Evolutionary conservation across 805 yeast genomes (phyloP).

Genomic region (Hanseniaspora hatyaiensis): DNA sequence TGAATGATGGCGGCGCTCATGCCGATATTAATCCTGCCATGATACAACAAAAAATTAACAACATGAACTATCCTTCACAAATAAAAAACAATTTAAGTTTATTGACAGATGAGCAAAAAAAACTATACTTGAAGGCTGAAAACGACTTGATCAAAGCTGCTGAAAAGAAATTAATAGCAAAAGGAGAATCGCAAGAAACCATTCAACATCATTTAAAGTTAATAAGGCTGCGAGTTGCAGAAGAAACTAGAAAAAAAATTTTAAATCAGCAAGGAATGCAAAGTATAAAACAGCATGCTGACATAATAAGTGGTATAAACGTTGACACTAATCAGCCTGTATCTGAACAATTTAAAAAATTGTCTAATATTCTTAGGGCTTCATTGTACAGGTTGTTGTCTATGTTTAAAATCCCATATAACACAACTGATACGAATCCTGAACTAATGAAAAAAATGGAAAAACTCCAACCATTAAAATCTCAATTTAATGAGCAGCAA

Average conservation of each 20-base stretch:
- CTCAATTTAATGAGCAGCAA: conserved; percentile 12
- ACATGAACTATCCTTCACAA: conserved; percentile 7
- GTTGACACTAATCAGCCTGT: conserved; percentile 6
- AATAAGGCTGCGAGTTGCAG: conserved; percentile 13
- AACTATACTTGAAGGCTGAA: conserved; percentile 14
- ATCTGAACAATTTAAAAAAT: conserved; percentile 13
- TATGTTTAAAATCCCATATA: conserved; percentile 15
- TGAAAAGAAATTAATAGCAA: conserved; percentile 12
- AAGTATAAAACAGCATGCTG: not conserved
- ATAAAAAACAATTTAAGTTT: conserved; percentile 6
- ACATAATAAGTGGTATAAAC: not conserved
- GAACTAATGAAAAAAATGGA: conserved; percentile 15
- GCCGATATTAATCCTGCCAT: too few species aligned
- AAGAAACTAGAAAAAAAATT: conserved; percentile 13
- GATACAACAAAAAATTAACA: conserved; percentile 10
- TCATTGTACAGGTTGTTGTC: conserved; percentile 12
- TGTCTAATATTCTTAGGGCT: conserved; percentile 8
- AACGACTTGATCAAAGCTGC: conserved; percentile 14
- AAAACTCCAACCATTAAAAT: conserved; percentile 14
- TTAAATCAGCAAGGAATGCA: conserved; percentile 5
- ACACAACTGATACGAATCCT: conserved; percentile 11
- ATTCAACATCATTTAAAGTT: conserved; percentile 14
- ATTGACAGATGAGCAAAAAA: conserved; percentile 12
- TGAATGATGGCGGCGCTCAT: too few species aligned
- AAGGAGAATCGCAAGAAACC: conserved; percentile 12